Percentiles rank a stretch among this genome's conserved stretches.
These are phyloP conservation scores for Solanum rostratum DNA, from an alignment of 257 asterid genomes.

Conservation along the genomic window DNA sequence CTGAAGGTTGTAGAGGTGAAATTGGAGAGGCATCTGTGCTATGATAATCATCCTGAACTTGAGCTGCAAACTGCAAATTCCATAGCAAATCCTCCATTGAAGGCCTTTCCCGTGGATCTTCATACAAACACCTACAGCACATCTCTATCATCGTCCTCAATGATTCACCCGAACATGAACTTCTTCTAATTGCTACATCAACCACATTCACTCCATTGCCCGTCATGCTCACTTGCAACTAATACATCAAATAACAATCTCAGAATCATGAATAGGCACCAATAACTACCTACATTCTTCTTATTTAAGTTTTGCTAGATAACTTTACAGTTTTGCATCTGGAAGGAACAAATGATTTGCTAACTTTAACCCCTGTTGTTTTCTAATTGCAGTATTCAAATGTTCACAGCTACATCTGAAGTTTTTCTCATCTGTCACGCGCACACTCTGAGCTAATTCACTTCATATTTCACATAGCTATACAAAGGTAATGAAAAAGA, in stretches of 20 bases:
- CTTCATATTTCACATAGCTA: not conserved
- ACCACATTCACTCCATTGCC: constrained; percentile 50
- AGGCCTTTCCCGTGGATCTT: constrained; percentile 62
- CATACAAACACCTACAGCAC: constrained; percentile 64
- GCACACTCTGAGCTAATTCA: not conserved
- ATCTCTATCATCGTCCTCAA: constrained; percentile 53
- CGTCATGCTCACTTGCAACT: constrained; percentile 40
- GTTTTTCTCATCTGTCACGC: not conserved
- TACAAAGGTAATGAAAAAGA: not conserved
- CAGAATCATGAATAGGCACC: not conserved
- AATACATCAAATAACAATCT: constrained; percentile 2
- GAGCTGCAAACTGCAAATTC: constrained; percentile 93
- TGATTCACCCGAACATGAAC: constrained; percentile 54
- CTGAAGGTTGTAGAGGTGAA: constrained; percentile 42
- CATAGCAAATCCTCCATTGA: constrained; percentile 81
- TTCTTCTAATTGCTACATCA: constrained; percentile 32
- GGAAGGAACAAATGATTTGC: not conserved
- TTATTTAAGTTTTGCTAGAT: not conserved
- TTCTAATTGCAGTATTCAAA: not conserved
- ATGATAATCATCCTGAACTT: constrained; percentile 64
- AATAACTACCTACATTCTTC: not conserved
- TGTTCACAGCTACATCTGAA: not conserved
- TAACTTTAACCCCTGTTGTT: not conserved
- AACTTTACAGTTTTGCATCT: not conserved
- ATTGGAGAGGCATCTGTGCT: constrained; percentile 63